Evolutionary conservation across 495 filamentous ascomycete species (phyloP), one percentile per base, ranked within the genome.

Genomic region (Tuber brumale): DNA sequence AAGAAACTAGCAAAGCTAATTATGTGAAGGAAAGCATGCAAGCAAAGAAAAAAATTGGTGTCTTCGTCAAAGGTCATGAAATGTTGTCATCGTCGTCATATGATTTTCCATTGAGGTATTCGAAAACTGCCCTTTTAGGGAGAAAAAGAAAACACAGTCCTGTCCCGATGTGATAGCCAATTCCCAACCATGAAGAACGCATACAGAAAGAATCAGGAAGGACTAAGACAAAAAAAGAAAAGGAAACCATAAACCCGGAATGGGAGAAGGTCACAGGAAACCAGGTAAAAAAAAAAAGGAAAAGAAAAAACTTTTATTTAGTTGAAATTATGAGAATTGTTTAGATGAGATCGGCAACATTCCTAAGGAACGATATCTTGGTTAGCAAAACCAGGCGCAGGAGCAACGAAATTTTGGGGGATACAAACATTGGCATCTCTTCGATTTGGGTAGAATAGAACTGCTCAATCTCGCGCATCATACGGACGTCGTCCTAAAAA

Each of bases 401-500:
- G 14, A 27, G 43, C 70, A n/a, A 45, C 61, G 27, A 23, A 14
- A 14, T 23, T 44, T 18, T 76, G 10, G 73, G 69, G 76, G 31
- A 66, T 37, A 81, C 78, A 76, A 75, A 82, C 82, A 93, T 93
- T 75, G 91, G 91, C 91, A 93, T 93, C 88, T 93, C 91, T 81
- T 93, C 91, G 76, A 93, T 93, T 85, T 93, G 91, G 73, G 91
- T 71, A 72, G 70, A 77, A 42, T 81, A 85, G 83, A 80, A 85
- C 85, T 89, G 86, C 84, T 94, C 95, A 79, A 99, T 99, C 85
- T 99, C 96, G 82, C 95, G 91, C 89, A 99, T 93, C 91, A 99
- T 99, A 84, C 96, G 94, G 80, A 99, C 95, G 88, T 99, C 95
- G 77, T 99, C 95, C 78, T 82, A 19, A 27, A 18, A n/a, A 72